These are phyloP conservation scores for Mucuna pruriens DNA, from an alignment of 306 rosid species.

Conservation along the genomic window DNA sequence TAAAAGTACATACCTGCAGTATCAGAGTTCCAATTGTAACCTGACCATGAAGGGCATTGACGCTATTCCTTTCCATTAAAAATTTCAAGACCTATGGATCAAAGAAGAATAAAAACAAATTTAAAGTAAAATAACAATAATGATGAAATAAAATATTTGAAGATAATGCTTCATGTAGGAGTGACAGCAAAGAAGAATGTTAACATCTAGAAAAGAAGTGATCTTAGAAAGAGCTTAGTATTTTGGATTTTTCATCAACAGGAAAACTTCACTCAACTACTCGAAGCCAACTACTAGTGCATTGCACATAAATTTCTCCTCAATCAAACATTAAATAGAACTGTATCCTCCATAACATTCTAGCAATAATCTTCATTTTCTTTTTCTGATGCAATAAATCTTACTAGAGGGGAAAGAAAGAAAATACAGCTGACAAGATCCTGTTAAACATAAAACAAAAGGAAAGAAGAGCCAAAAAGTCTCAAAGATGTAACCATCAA, in stretches of 20 bases:
- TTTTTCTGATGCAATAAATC: neutral
- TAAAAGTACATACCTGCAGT: slow-evolving; percentile 65
- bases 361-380: neutral
- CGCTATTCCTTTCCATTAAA: slow-evolving; percentile 86
- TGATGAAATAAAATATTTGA: slow-evolving; percentile 19
- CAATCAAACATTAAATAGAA: slow-evolving; percentile 9
- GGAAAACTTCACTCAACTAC: slow-evolving; percentile 13
- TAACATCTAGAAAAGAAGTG: slow-evolving; percentile 16
- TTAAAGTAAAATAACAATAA: slow-evolving; percentile 2
- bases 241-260: slow-evolving; percentile 5
- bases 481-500: neutral
- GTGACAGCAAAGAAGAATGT: slow-evolving; percentile 20
- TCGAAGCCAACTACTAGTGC: neutral
- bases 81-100: slow-evolving; percentile 79
- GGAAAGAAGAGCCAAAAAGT: neutral
- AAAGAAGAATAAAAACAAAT: slow-evolving; percentile 39
- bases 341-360: slow-evolving; percentile 2
- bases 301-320: neutral
- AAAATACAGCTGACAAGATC: neutral
- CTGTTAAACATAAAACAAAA: neutral
- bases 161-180: neutral
- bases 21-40: slow-evolving; percentile 92
- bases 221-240: slow-evolving; percentile 24
- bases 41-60: slow-evolving; percentile 90
- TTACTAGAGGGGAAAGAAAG: neutral